These are phyloP conservation scores for Caryopteris hybrid DNA, from an alignment of 305 asterid species.

Conservation along the genomic window DNA sequence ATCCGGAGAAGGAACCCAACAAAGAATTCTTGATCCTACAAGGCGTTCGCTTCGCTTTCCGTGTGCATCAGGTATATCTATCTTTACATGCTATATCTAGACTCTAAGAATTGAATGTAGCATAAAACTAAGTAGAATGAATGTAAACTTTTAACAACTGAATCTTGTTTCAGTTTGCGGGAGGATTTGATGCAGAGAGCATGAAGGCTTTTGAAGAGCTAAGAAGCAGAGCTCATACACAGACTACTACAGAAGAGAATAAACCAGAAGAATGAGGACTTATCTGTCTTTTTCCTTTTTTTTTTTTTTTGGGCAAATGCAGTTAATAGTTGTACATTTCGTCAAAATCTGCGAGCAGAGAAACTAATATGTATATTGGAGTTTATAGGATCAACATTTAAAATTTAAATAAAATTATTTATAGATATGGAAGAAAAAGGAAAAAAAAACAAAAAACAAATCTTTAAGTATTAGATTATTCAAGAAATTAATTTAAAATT, in stretches of 20 bases:
- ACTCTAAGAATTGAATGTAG: background rate
- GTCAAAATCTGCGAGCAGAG: conserved; percentile 22
- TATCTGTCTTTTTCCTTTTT: background rate
- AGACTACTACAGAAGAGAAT: conserved; percentile 43
- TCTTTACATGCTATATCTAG: background rate
- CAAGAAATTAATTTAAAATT: too few species aligned
- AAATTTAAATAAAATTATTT: conserved; percentile 5
- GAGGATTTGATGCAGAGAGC: conserved; percentile 99
- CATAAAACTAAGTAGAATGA: background rate
- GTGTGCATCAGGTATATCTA: conserved; percentile 86
- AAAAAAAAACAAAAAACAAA: conserved; percentile 10
- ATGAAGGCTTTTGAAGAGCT: conserved; percentile 99
- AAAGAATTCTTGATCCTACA: conserved; percentile 87
- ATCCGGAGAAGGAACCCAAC: conserved; percentile 92
- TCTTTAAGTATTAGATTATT: background rate
- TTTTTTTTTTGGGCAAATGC: background rate
- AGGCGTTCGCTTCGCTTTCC: conserved; percentile 97
- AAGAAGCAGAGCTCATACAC: conserved; percentile 63
- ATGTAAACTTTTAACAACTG: background rate
- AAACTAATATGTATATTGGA: conserved; percentile 26
- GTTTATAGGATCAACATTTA: conserved; percentile 23
- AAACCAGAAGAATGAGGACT: conserved; percentile 38
- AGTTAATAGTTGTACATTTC: conserved; percentile 40
- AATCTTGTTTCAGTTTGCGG: conserved; percentile 71
- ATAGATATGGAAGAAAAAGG: background rate